Evolutionary conservation across 2,329 filamentous ascomycete species (phyloP).

Genomic region (Moelleriella libera): DNA sequence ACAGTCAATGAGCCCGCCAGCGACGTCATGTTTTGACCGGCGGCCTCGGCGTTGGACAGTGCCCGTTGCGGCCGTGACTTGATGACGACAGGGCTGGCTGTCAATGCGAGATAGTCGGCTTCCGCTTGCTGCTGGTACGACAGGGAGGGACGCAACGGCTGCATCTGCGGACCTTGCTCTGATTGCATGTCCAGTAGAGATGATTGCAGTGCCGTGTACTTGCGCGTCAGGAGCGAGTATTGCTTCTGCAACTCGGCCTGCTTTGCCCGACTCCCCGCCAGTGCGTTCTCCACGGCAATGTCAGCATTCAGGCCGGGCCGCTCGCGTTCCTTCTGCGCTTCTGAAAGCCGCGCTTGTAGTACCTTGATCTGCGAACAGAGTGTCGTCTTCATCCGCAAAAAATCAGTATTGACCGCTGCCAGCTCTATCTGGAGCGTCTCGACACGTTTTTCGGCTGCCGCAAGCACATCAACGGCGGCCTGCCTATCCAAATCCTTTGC

Average conservation of each 20-base stretch:
- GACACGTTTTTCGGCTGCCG: constrained; percentile 42
- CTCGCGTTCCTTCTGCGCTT: constrained; percentile 17
- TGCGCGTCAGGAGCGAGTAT: constrained; percentile 32
- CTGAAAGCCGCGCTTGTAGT: constrained; percentile 30
- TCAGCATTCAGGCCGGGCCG: constrained; percentile 15
- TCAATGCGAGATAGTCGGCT: constrained; percentile 20
- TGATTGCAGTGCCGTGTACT: constrained; percentile 37
- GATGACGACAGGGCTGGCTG: constrained; percentile 20
- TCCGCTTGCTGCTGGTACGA: constrained; percentile 8
- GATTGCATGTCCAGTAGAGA: constrained; percentile 32
- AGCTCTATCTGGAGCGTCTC: constrained; percentile 46
- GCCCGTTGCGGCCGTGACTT: constrained; percentile 23
- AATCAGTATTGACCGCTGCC: constrained; percentile 30
- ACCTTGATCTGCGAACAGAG: constrained; percentile 33
- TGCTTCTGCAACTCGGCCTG: constrained; percentile 40
- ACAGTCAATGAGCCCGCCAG: constrained; percentile 20
- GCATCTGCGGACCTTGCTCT: constrained; percentile 5
- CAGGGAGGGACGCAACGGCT: neutral
- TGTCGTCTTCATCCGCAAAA: constrained; percentile 25
- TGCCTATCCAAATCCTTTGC: constrained; percentile 48
- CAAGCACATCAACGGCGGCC: constrained; percentile 39
- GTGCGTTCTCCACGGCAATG: constrained; percentile 25
- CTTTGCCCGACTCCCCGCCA: constrained; percentile 37
- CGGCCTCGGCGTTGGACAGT: constrained; percentile 29
- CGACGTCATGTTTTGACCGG: constrained; percentile 27